Conservation (phyloP, 176 grass and related monocot genomes). For the Chrysopogon serrulatus region DNA sequence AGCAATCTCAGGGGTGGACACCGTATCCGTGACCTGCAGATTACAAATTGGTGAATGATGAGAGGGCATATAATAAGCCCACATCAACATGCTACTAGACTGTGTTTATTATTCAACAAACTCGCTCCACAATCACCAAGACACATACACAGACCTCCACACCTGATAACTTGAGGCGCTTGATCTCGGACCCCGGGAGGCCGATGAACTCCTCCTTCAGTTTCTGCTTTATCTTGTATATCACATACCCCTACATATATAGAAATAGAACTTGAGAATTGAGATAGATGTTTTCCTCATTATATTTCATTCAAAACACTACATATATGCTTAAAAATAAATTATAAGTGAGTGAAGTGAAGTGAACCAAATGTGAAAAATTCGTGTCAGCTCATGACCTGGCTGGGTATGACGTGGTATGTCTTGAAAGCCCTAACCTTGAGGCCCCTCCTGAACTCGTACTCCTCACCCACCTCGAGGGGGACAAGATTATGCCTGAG, state of each 20-base stretch:
- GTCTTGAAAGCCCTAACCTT: constrained; percentile 90
- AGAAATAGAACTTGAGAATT: too few species aligned
- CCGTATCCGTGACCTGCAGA: constrained; percentile 65
- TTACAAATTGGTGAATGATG: not conserved
- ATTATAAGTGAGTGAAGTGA: not conserved
- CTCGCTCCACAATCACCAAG: constrained; percentile 14
- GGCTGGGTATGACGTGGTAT: constrained; percentile 79
- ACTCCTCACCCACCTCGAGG: constrained; percentile 69
- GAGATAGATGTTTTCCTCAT: too few species aligned
- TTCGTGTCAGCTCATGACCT: constrained; percentile 53
- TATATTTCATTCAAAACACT: not conserved
- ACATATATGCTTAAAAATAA: too few species aligned
- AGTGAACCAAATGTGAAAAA: constrained; percentile 8
- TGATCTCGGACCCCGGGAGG: constrained; percentile 70
- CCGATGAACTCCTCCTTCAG: constrained; percentile 68
- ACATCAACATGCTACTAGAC: not conserved
- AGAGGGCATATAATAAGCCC: not conserved
- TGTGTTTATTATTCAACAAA: not conserved
- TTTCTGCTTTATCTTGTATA: constrained; percentile 79
- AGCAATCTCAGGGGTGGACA: constrained; percentile 75
- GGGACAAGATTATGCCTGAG: constrained; percentile 71
- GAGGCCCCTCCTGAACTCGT: constrained; percentile 70
- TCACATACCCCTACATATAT: constrained; percentile 65
- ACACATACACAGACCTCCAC: constrained; percentile 92
- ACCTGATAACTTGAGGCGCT: constrained; percentile 69